Evolutionary conservation across 129 eudicot genomes (phyloP).

Genomic region (Smallanthus sonchifolius): DNA sequence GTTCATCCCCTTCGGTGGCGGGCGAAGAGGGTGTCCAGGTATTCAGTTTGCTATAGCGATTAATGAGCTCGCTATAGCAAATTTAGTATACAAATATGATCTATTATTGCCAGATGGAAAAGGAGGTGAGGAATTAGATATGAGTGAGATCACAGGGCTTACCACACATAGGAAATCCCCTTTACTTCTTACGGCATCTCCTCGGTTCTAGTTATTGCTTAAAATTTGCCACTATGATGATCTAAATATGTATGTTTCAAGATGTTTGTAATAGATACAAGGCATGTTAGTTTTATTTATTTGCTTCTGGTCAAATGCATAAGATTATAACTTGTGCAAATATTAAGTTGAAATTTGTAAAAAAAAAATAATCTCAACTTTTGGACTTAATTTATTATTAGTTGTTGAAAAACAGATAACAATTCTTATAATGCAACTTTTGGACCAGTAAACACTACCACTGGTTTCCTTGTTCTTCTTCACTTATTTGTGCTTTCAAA

Average conservation of each 20-base stretch:
- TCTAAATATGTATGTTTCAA: neutral
- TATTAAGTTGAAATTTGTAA: no score
- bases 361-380: neutral
- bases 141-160: conserved; percentile 7
- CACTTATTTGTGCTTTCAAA: no score
- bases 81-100: conserved; percentile 5
- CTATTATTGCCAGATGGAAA: neutral
- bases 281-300: neutral
- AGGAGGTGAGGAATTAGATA: neutral
- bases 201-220: neutral
- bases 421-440: no score
- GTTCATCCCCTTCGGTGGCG: conserved; percentile 14
- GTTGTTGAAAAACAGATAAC: no score
- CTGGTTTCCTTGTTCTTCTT: no score
- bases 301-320: no score
- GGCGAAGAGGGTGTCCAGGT: conserved; percentile 15
- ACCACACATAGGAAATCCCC: conserved; percentile 1
- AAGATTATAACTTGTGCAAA: no score
- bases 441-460: no score
- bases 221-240: neutral
- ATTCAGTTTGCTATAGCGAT: neutral
- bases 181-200: neutral
- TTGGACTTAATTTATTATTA: no score
- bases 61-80: conserved; percentile 14
- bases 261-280: neutral